These are phyloP conservation scores for Auricularia sp. DNA, from an alignment of 768 basidiomycete genomes.

Conservation along the genomic window DNA sequence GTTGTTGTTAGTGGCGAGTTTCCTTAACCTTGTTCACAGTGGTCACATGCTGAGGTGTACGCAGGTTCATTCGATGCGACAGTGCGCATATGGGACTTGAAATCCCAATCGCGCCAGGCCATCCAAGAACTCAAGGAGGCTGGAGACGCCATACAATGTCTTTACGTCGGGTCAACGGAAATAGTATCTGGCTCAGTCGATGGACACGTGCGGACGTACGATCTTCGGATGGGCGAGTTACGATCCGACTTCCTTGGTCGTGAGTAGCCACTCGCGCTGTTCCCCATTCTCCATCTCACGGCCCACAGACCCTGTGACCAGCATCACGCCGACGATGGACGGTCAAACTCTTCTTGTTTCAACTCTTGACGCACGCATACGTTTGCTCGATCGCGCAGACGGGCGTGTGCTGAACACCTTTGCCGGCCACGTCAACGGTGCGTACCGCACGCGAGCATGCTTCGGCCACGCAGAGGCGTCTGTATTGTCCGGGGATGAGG, in stretches of 20 bases:
- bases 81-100: slow-evolving; percentile 86
- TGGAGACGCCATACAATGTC: slow-evolving; percentile 72
- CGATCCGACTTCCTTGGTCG: slow-evolving; percentile 85
- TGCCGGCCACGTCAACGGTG: slow-evolving; percentile 58
- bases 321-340: slow-evolving; percentile 71
- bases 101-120: slow-evolving; percentile 67
- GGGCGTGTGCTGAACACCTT: slow-evolving; percentile 85
- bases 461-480: slow-evolving; percentile 77
- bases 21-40: background rate
- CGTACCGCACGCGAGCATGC: slow-evolving; percentile 70
- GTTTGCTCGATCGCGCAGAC: slow-evolving; percentile 73
- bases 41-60: background rate
- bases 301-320: slow-evolving; percentile 70
- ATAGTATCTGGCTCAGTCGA: slow-evolving; percentile 83
- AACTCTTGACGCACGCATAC: slow-evolving; percentile 73
- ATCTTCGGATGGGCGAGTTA: slow-evolving; percentile 86
- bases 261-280: slow-evolving; percentile 30
- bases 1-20: slow-evolving; percentile 79
- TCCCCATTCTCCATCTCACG: background rate
- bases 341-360: slow-evolving; percentile 70
- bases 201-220: slow-evolving; percentile 86
- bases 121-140: slow-evolving; percentile 90
- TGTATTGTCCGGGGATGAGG: slow-evolving; percentile 83
- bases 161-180: slow-evolving; percentile 54
- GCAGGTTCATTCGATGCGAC: slow-evolving; percentile 88